phyloP scores from a whole-genome alignment of 164 flowering plant genomes.

The Protea cynaroides region DNA sequence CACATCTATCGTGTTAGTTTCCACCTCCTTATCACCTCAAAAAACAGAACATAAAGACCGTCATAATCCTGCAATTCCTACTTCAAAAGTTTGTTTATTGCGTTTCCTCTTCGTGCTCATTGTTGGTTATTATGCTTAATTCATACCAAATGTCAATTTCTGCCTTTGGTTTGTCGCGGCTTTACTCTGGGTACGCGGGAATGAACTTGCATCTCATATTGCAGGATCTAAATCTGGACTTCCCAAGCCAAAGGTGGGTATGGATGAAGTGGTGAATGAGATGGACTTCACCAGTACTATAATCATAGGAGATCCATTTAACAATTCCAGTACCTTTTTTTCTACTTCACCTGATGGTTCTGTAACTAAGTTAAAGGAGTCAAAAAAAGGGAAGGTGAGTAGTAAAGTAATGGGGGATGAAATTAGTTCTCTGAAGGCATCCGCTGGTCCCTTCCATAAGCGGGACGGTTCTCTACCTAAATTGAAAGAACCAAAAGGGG shows the following conservation, averaged over 20 bases:
- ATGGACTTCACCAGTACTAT: constrained; percentile 50
- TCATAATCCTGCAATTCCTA: no score
- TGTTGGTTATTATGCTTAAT: background rate
- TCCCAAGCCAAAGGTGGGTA: constrained; percentile 11
- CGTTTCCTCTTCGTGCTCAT: background rate
- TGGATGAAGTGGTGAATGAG: constrained; percentile 23
- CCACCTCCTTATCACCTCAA: no score
- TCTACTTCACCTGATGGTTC: constrained; percentile 11
- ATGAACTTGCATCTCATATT: constrained; percentile 13
- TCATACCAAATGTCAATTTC: background rate
- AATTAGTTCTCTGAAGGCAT: constrained; percentile 7
- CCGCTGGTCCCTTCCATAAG: constrained; percentile 7
- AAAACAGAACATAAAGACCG: no score
- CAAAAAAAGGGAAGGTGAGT: constrained; percentile 16
- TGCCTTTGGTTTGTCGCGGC: background rate
- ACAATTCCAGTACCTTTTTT: constrained; percentile 29
- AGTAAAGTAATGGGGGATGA: constrained; percentile 9
- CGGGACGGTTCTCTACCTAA: constrained; percentile 7
- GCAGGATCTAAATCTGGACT: constrained; percentile 38
- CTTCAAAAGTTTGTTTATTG: background rate
- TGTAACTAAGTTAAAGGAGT: constrained; percentile 8
- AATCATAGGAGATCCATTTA: constrained; percentile 46
- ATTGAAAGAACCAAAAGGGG: constrained; percentile 17
- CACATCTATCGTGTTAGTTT: no score
- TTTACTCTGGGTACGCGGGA: background rate